These are phyloP conservation scores for Ceratopteris richardii DNA, from an alignment of 75 land plant genomes.

Conservation along the genomic window DNA sequence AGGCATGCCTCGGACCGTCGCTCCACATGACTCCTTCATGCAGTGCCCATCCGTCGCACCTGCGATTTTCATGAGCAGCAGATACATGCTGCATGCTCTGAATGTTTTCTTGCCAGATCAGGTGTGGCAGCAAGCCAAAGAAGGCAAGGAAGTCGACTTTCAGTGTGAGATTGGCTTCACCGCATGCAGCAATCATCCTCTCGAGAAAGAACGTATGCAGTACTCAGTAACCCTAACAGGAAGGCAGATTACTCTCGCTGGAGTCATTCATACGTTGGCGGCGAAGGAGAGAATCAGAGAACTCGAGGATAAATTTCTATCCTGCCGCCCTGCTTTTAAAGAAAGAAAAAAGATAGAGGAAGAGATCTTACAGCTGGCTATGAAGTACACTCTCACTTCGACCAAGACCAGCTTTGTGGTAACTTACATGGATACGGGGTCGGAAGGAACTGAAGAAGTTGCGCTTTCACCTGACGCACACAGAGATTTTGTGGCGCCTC, in stretches of 20 bases:
- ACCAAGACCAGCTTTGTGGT: neutral
- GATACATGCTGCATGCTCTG: neutral
- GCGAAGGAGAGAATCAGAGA: conserved; percentile 1
- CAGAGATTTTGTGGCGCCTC: neutral
- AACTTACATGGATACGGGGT: neutral
- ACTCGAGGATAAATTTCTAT: neutral
- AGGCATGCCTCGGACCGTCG: too few species aligned
- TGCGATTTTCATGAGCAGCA: conserved; percentile 1
- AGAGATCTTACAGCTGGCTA: neutral
- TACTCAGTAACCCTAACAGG: neutral
- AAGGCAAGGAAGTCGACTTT: neutral
- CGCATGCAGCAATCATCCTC: neutral
- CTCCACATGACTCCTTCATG: neutral
- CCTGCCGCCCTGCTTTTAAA: neutral
- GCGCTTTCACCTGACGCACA: neutral
- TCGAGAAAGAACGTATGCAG: neutral
- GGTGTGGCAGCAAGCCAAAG: neutral
- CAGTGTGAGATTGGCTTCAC: neutral
- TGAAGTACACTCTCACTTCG: neutral
- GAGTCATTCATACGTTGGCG: neutral
- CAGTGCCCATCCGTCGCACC: neutral
- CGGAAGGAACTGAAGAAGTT: neutral
- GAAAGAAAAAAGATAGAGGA: neutral
- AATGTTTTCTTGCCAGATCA: neutral
- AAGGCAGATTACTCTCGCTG: neutral